These are phyloP conservation scores for Trichoderma harzianum DNA, from an alignment of 2,329 filamentous ascomycete species.

Conservation along the genomic window DNA sequence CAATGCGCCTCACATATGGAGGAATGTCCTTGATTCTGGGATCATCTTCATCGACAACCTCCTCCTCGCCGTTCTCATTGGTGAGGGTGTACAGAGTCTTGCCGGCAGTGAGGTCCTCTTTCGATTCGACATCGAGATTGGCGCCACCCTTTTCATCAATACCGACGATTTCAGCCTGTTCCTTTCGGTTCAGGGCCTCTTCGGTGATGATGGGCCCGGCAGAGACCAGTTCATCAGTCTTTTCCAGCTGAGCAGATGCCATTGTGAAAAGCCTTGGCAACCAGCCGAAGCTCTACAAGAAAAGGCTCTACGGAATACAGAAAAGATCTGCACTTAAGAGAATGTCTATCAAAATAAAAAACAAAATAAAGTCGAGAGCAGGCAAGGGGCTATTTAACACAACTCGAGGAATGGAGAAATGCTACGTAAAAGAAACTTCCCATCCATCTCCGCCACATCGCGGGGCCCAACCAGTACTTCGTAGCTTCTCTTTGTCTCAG, in stretches of 20 bases:
- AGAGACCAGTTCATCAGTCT: not conserved
- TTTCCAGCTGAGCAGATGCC: conserved; percentile 13
- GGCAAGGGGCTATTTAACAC: conserved; percentile 3
- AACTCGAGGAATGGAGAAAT: not conserved
- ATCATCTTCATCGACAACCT: conserved; percentile 42
- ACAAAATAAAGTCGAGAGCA: not conserved
- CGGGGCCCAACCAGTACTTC: not conserved
- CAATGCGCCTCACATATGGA: conserved; percentile 48
- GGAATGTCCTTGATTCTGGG: conserved; percentile 52
- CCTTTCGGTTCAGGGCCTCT: not conserved
- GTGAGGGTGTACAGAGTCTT: conserved; percentile 20
- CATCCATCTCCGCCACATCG: not conserved
- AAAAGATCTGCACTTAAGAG: not conserved
- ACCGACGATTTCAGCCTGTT: conserved; percentile 11
- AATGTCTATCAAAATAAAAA: not conserved
- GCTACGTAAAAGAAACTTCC: not conserved
- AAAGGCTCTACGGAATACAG: not conserved
- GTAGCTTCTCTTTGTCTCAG: not conserved
- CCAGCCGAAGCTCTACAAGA: not conserved
- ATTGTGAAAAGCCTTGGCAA: not conserved
- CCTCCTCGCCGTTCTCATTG: conserved; percentile 26
- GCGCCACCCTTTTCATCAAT: conserved; percentile 18
- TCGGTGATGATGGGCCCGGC: conserved; percentile 1
- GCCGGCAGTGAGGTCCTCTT: conserved; percentile 7
- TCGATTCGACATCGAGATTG: conserved; percentile 18